Conservation (phyloP, 768 basidiomycete species). For the Boletus barrowsii region DNA sequence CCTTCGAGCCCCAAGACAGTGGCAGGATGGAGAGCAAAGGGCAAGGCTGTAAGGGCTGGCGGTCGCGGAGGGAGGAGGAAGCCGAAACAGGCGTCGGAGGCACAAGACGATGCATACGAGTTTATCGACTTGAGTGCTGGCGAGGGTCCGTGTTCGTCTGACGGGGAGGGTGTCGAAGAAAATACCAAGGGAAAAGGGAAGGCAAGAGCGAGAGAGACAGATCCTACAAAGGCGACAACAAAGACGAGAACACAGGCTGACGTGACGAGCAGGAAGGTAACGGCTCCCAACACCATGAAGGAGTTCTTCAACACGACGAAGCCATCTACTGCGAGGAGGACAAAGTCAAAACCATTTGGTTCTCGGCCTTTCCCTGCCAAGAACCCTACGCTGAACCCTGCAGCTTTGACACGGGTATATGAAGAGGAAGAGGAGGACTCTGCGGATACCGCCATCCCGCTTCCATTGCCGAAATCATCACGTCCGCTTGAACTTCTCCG, state of each 20-base stretch:
- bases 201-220: neutral
- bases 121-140: slow-evolving; percentile 23
- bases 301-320: slow-evolving; percentile 11
- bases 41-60: slow-evolving; percentile 5
- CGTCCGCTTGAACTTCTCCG: slow-evolving; percentile 30
- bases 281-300: slow-evolving; percentile 6
- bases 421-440: slow-evolving; percentile 12
- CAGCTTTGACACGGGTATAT: neutral
- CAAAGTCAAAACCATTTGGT: slow-evolving; percentile 2
- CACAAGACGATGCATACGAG: slow-evolving; percentile 29
- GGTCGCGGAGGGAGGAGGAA: slow-evolving; percentile 13
- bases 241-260: neutral
- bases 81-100: slow-evolving; percentile 21
- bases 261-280: neutral
- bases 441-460: neutral
- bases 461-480: slow-evolving; percentile 11
- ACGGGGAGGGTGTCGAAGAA: slow-evolving; percentile 3
- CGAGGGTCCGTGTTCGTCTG: slow-evolving; percentile 20
- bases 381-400: neutral
- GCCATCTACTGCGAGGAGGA: neutral
- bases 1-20: slow-evolving; percentile 4
- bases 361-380: slow-evolving; percentile 3
- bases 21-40: slow-evolving; percentile 5
- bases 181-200: slow-evolving; percentile 11
- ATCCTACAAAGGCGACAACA: neutral